These are phyloP conservation scores for Mycena rebaudengoi DNA, from an alignment of 768 basidiomycete species.

Conservation along the genomic window DNA sequence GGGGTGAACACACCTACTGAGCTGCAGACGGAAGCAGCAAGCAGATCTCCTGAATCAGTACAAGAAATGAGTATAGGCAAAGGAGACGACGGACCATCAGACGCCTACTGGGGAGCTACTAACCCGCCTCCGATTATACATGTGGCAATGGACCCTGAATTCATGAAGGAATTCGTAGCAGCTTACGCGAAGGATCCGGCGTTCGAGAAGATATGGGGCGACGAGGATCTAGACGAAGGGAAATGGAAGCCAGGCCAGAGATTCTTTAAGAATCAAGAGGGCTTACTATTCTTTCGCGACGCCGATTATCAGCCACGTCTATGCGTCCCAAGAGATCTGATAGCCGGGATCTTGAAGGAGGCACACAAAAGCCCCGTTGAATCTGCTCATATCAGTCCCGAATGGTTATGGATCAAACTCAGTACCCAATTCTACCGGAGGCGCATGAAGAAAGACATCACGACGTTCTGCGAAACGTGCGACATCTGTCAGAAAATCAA, in stretches of 20 bases:
- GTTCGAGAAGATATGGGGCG: background rate
- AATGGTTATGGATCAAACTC: background rate
- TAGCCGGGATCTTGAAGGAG: background rate
- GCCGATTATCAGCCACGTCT: slow-evolving; percentile 21
- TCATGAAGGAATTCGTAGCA: background rate
- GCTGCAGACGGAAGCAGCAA: too few relatives aligned
- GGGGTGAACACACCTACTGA: too few relatives aligned
- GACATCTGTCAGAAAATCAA: background rate
- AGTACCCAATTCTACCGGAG: background rate
- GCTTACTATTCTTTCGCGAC: slow-evolving; percentile 24
- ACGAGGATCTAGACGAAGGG: background rate
- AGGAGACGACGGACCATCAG: background rate
- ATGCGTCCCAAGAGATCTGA: slow-evolving; percentile 14
- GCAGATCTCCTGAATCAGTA: too few relatives aligned
- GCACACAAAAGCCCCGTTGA: slow-evolving; percentile 8
- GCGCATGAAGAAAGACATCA: background rate
- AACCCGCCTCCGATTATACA: background rate
- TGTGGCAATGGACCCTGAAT: background rate
- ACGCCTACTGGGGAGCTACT: background rate
- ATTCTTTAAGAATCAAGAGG: slow-evolving; percentile 16
- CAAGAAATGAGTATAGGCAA: background rate
- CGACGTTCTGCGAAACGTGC: background rate
- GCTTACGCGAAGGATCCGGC: background rate
- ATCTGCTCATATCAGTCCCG: slow-evolving; percentile 8
- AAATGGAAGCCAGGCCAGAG: slow-evolving; percentile 9